A percentile compares a stretch with the other conserved stretches of the same genome.
Evolutionary conservation across 257 asterid species (phyloP).

Genomic region (Euphrasia confusa): DNA sequence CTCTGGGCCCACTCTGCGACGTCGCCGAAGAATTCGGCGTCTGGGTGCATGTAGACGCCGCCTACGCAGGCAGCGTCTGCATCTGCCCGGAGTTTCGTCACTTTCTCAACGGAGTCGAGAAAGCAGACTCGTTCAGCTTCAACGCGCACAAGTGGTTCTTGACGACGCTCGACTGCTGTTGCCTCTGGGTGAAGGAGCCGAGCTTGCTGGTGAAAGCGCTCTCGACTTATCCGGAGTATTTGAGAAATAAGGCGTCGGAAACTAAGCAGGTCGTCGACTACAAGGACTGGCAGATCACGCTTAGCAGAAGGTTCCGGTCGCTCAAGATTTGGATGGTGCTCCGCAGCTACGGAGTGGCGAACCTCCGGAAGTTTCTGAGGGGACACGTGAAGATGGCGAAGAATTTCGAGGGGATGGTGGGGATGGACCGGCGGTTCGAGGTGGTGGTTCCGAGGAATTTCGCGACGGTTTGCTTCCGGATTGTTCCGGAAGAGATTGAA

Average conservation of each 20-base stretch:
- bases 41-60: constrained; percentile 83
- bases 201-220: constrained; percentile 47
- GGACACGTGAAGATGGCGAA: constrained; percentile 66
- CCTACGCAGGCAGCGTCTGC: constrained; percentile 74
- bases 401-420: constrained; percentile 56
- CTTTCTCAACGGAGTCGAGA: constrained; percentile 61
- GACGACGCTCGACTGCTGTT: constrained; percentile 68
- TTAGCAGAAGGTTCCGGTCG: constrained; percentile 70
- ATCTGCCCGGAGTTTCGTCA: constrained; percentile 66
- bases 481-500: constrained; percentile 36
- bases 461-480: constrained; percentile 65
- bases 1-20: constrained; percentile 40
- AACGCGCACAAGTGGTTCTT: constrained; percentile 81
- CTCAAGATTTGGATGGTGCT: constrained; percentile 68
- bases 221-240: constrained; percentile 56
- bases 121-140: constrained; percentile 65
- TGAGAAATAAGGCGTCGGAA: constrained; percentile 63
- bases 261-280: constrained; percentile 63
- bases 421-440: constrained; percentile 67
- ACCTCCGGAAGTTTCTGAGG: constrained; percentile 48
- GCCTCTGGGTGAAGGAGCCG: constrained; percentile 78
- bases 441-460: constrained; percentile 67
- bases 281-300: constrained; percentile 77
- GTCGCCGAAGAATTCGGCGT: constrained; percentile 44
- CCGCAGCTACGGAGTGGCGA: constrained; percentile 61